Base-by-base conservation (phyloP, 1,139 yeast species). In the Saccharomyces hybrid region DNA sequence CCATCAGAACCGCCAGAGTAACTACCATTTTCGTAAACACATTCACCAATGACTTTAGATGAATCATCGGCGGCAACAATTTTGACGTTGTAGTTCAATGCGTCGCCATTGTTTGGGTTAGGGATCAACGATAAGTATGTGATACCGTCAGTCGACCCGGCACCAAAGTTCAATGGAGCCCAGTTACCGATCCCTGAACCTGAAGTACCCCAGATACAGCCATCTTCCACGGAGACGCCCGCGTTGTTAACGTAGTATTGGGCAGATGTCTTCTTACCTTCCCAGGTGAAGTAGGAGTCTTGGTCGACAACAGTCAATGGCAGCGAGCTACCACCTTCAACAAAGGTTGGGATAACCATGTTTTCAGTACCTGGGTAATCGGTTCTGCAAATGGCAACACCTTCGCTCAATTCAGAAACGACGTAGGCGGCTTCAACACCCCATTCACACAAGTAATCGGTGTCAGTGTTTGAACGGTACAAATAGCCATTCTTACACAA, bases 291-390 rank as follows among this genome's bases (percentile, higher is more conserved):
- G 76, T 86, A 86, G 56, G 73, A 63, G 60, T 76, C 80, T 65
- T 81, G 78, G 70, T 84, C 81, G 59, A 85, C 90, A 61, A 83
- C 86, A 52, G 89, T 77, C 59, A 83, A 78, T 57, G 84, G 83
- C 57, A 78, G 73, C 54, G 78, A 67, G 42, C 74, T 66, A 62
- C 89, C 89, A 53, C 83, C 83, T 51, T 73, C 68, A 61, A 86
- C 84, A 67, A 80, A 79, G 57, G 91, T 84, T 73, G 95, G 93
- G 60, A 86, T 78, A 69, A 81, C 87, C 95, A 86, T 86, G 75
- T 85, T 86, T 77, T 86, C 95, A 57, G 93, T 82, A 76, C 93
- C 93, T 69, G 95, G 93, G 76, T 86, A 86, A 73, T 86, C 95
- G 59, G 95, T 86, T 81, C 91, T 83, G 75, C 95, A 86, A 62